phyloP scores from a whole-genome alignment of 768 basidiomycete species.

The Tylopilus sp. region DNA sequence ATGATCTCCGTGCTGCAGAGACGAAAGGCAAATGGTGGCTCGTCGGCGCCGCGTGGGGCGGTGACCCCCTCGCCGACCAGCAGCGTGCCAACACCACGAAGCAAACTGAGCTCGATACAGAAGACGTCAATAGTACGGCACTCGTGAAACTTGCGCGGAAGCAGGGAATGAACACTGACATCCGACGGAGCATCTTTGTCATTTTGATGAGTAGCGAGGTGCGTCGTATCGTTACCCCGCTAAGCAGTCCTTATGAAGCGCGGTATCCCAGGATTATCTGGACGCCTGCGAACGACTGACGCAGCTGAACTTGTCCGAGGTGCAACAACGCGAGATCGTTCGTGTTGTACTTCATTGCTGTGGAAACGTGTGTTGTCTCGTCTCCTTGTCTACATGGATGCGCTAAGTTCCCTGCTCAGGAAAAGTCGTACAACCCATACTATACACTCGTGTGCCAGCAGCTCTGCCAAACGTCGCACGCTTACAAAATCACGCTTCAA shows the following conservation, averaged over 20 bases:
- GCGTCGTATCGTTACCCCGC: conserved; percentile 22
- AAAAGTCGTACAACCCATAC: conserved; percentile 92
- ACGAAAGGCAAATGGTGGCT: conserved; percentile 98
- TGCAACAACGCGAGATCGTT: conserved; percentile 94
- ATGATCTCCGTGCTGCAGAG: conserved; percentile 81
- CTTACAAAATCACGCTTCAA: conserved; percentile 89
- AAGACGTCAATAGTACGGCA: conserved; percentile 34
- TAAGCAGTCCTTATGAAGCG: neutral
- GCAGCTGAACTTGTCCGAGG: conserved; percentile 78
- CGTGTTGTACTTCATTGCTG: conserved; percentile 91
- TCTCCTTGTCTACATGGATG: neutral
- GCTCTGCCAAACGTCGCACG: conserved; percentile 73
- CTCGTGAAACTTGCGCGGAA: conserved; percentile 81
- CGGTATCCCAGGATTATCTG: conserved; percentile 76
- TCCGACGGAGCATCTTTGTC: conserved; percentile 86
- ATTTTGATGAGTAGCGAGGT: conserved; percentile 96
- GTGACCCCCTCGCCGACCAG: conserved; percentile 83
- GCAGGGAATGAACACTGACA: conserved; percentile 99
- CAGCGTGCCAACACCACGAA: conserved; percentile 34
- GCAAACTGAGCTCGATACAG: conserved; percentile 23
- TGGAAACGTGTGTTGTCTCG: conserved; percentile 61
- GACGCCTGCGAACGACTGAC: conserved; percentile 91
- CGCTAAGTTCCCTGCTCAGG: conserved; percentile 38
- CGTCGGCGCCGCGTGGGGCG: conserved; percentile 93
- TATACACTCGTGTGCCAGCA: conserved; percentile 88